A percentile compares a stretch with the other conserved stretches of the same genome.
Conservation (phyloP, 345 rosid genomes). For the Camelina neglecta region DNA sequence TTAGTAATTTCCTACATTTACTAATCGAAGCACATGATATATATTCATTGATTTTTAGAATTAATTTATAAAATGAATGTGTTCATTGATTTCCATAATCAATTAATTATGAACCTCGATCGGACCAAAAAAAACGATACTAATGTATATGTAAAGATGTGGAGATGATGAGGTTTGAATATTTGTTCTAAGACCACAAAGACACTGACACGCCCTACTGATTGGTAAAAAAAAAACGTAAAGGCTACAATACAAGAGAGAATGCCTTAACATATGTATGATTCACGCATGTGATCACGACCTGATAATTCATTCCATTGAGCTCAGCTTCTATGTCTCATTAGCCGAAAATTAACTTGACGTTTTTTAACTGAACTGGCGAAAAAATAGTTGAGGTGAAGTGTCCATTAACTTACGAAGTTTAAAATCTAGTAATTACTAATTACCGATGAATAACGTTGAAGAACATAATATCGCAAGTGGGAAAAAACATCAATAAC, state of each 20-base stretch:
- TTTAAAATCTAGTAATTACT: neutral
- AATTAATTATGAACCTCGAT: constrained; percentile 22
- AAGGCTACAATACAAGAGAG: neutral
- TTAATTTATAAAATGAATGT: too few relatives aligned
- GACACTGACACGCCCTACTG: constrained; percentile 28
- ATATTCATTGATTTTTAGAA: too few relatives aligned
- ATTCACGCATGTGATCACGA: neutral
- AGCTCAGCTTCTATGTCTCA: neutral
- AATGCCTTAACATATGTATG: neutral
- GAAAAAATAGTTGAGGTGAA: neutral
- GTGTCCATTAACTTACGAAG: neutral
- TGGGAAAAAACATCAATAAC: neutral
- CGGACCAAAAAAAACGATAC: neutral
- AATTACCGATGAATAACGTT: neutral
- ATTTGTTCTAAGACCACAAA: neutral
- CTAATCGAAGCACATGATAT: neutral
- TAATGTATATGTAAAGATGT: neutral
- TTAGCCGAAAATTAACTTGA: neutral
- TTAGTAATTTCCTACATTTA: neutral
- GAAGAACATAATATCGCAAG: neutral
- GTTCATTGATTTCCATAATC: too few relatives aligned
- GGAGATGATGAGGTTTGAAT: constrained; percentile 6
- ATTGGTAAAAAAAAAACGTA: neutral
- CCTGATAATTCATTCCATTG: neutral
- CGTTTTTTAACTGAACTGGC: neutral